These are phyloP conservation scores for Kwoniella europaea DNA, from an alignment of 768 basidiomycete genomes.

Conservation along the genomic window DNA sequence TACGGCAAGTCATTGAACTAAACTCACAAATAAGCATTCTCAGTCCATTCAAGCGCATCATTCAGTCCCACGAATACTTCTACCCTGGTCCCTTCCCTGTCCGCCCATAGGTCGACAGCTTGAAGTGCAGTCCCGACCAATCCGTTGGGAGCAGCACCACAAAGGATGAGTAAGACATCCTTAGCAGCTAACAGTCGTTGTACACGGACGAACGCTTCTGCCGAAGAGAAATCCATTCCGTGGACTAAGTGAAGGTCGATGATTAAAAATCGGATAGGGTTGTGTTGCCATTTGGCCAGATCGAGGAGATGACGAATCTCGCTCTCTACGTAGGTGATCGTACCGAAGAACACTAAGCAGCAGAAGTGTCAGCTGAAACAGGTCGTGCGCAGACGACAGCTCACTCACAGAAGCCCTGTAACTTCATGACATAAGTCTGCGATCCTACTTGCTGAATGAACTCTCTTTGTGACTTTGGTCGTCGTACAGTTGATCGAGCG, in stretches of 20 bases:
- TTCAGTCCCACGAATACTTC: slow-evolving; percentile 81
- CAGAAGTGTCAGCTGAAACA: not conserved
- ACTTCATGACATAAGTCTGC: slow-evolving; percentile 82
- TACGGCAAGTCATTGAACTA: not conserved
- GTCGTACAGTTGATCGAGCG: slow-evolving; percentile 85
- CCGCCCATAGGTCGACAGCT: slow-evolving; percentile 75
- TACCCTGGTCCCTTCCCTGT: slow-evolving; percentile 69
- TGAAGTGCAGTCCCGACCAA: slow-evolving; percentile 73
- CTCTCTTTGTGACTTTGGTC: slow-evolving; percentile 82
- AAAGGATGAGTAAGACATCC: slow-evolving; percentile 83
- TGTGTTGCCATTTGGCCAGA: slow-evolving; percentile 70
- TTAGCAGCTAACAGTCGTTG: slow-evolving; percentile 78
- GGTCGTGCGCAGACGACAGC: slow-evolving; percentile 59
- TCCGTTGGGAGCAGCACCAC: slow-evolving; percentile 69
- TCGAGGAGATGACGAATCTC: slow-evolving; percentile 78
- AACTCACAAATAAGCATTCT: slow-evolving; percentile 85
- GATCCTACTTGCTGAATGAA: slow-evolving; percentile 92
- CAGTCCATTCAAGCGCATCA: slow-evolving; percentile 96
- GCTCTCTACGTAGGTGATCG: slow-evolving; percentile 86
- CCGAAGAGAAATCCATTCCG: slow-evolving; percentile 91
- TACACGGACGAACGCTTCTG: slow-evolving; percentile 91
- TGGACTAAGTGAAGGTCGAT: slow-evolving; percentile 83
- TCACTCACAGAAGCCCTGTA: slow-evolving; percentile 69
- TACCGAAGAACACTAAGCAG: slow-evolving; percentile 63
- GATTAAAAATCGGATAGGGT: slow-evolving; percentile 86